Conservation (phyloP, 1,284 basidiomycete genomes). For the Ceraceosorus guamensis region DNA sequence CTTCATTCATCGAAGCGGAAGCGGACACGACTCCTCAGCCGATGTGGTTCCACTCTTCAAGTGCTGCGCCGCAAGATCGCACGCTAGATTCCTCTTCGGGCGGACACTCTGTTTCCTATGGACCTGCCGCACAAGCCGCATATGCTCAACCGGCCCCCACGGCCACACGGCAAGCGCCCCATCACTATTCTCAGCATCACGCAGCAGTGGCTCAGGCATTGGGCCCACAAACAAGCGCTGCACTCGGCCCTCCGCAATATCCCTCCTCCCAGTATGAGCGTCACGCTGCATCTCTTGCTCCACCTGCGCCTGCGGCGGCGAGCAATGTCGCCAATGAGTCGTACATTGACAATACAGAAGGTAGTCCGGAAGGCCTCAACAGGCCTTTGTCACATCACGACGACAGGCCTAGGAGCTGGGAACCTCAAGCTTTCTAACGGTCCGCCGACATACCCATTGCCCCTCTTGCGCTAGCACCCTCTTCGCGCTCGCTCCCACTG, state of each 20-base stretch:
- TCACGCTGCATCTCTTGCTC: background rate
- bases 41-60: too few species aligned
- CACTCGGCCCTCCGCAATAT: too few species aligned
- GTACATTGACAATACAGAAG: background rate
- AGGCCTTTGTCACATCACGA: slow-evolving; percentile 1
- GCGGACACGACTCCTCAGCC: too few species aligned
- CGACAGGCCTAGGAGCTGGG: slow-evolving; percentile 5
- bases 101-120: too few species aligned
- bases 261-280: background rate
- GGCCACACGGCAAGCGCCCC: too few species aligned
- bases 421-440: slow-evolving; percentile 10
- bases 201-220: too few species aligned
- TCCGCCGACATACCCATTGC: background rate
- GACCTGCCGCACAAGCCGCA: too few species aligned
- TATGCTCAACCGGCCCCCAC: too few species aligned
- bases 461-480: background rate
- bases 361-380: background rate
- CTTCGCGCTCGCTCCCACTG: background rate
- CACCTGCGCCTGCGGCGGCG: background rate
- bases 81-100: too few species aligned
- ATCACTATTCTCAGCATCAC: too few species aligned
- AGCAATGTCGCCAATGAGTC: background rate
- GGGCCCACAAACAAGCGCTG: background rate
- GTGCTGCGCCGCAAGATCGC: too few species aligned
- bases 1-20: too few species aligned